Evolutionary conservation across 1,139 yeast genomes (phyloP), one percentile per base, ranked within the genome.

Genomic region (Yamadazyma dushanensis): DNA sequence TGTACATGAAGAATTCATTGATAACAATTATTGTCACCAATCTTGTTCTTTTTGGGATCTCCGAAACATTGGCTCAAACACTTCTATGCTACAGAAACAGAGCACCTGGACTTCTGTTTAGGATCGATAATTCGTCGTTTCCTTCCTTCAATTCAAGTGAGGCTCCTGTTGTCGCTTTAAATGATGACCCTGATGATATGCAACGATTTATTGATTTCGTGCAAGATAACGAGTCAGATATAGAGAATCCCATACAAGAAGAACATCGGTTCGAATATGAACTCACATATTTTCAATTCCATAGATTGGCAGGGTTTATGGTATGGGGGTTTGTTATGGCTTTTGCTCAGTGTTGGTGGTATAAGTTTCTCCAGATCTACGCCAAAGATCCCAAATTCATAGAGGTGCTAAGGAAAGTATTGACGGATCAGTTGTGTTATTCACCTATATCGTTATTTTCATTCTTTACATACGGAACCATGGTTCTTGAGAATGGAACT

Each of bases 301-400:
- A 77, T 40, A 70, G 97, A 43, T 73, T 89, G 53, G 75, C 83
- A 0, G 84, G 95, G 9, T 90, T 90, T 53, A 81, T 88, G 70
- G 66, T 78, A 30, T 90, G 97, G 97, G 96, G 97, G 1, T 77
- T 85, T 41, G 56, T 83, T 4, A 76, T 88, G 64, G 84, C 96
- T 0, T 83, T 87, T 54, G 76, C 81, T 32, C 97, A 89, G 59
- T 85, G 86, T 39, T 81, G 82, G 42, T 92, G 98, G 98, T 90
- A 90, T 54, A 76, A 79, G 47, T 78, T 90, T 41, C 69, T 92
- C 40, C 90, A 90, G 54, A 78, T 88, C 36, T 90, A 85, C 54
- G 77, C 82, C 17, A 84, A 81, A 41, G 92, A 86, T 59, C 95
- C 95, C 15, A 78, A 84, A 24, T 73, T 90, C 37, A 78, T 90